Percentiles rank a stretch among this genome's conserved stretches.
Conservation (phyloP, 2,329 filamentous ascomycete genomes). For the Exophiala viscosa region DNA sequence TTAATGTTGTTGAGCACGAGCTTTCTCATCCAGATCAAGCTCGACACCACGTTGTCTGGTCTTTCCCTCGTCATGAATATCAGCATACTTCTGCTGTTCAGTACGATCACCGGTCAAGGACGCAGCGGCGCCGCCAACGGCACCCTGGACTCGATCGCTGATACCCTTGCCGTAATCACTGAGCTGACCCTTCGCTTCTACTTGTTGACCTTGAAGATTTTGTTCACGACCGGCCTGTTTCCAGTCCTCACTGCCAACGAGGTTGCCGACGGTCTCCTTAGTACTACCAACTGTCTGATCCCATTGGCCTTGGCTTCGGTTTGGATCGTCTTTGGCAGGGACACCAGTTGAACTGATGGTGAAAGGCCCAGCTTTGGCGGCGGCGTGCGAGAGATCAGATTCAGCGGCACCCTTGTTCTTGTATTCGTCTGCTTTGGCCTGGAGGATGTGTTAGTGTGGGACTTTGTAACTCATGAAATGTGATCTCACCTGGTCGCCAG, state of each 20-base stretch:
- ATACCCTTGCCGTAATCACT: conserved; percentile 68
- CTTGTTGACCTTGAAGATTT: conserved; percentile 72
- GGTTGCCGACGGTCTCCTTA: conserved; percentile 74
- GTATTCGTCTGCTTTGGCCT: conserved; percentile 57
- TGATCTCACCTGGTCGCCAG: conserved; percentile 56
- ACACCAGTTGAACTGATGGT: conserved; percentile 67
- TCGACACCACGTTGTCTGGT: conserved; percentile 79
- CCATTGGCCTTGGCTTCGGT: conserved; percentile 68
- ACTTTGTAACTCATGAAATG: not conserved
- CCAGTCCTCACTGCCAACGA: conserved; percentile 70
- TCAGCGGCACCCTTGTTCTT: conserved; percentile 64
- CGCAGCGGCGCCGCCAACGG: conserved; percentile 68
- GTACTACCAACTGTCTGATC: conserved; percentile 85
- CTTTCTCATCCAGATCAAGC: conserved; percentile 72
- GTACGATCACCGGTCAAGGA: conserved; percentile 66
- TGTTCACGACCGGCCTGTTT: conserved; percentile 73
- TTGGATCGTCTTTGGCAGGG: conserved; percentile 65
- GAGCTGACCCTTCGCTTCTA: conserved; percentile 79
- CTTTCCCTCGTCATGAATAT: conserved; percentile 75
- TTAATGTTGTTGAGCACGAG: conserved; percentile 31
- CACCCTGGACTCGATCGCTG: conserved; percentile 64
- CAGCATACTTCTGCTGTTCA: conserved; percentile 59
- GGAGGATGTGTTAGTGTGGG: not conserved
- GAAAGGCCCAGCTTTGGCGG: conserved; percentile 69
- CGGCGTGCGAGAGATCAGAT: conserved; percentile 70